Evolutionary conservation across 2,329 filamentous ascomycete genomes (phyloP).

Genomic region (Colletotrichum paranaense): DNA sequence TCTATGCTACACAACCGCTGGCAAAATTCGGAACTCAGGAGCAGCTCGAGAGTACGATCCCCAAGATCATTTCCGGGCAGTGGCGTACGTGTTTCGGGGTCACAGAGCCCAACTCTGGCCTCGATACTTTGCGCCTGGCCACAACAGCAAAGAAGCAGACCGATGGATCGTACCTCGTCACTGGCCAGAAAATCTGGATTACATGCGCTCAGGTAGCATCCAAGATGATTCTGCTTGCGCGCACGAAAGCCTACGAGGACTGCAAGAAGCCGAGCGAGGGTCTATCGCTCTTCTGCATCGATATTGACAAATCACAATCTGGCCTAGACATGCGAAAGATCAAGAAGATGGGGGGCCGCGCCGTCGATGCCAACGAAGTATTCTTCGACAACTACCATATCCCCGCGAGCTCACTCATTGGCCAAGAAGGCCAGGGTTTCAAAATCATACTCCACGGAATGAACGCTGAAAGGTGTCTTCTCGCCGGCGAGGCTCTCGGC

Average conservation of each 20-base stretch:
- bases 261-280: constrained; percentile 78
- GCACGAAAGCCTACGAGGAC: constrained; percentile 77
- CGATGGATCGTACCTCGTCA: constrained; percentile 73
- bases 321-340: constrained; percentile 77
- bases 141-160: constrained; percentile 68
- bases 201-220: constrained; percentile 84
- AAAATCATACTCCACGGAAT: constrained; percentile 82
- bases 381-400: constrained; percentile 86
- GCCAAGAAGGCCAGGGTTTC: constrained; percentile 81
- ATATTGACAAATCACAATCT: constrained; percentile 71
- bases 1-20: constrained; percentile 81
- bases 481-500: constrained; percentile 83
- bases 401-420: constrained; percentile 73
- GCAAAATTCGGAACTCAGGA: constrained; percentile 76
- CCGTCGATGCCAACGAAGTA: constrained; percentile 87
- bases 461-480: constrained; percentile 81
- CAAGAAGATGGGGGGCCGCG: constrained; percentile 86
- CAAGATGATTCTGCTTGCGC: constrained; percentile 85
- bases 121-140: constrained; percentile 79
- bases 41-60: constrained; percentile 73
- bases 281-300: constrained; percentile 83
- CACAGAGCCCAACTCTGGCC: constrained; percentile 84
- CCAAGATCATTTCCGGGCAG: constrained; percentile 77
- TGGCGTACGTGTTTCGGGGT: constrained; percentile 85
- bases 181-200: constrained; percentile 91